Base-by-base conservation (phyloP, 2,329 filamentous ascomycete genomes). In the Fusarium newnesense region DNA sequence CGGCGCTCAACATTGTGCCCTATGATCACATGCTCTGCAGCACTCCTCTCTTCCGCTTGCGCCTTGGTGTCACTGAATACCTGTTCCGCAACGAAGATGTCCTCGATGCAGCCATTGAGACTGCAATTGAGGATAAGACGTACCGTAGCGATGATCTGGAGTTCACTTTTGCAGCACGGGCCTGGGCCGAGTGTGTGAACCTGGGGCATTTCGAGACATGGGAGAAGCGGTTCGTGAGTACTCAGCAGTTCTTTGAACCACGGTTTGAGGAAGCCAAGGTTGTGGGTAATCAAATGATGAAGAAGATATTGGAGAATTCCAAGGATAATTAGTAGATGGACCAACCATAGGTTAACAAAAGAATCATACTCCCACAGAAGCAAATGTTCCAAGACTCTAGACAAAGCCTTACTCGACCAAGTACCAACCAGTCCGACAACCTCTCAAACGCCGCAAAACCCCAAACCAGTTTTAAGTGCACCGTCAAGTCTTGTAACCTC, bases 11-110 rank as follows among this genome's bases (percentile, higher is more conserved):
- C 39, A 99, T 98, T 77, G 93, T 97, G 53, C 96, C 96, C 2
- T 99, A 99, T 82, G 96, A 99, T 83, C 97, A 99, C 85, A 99
- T 99, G 95, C 97, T 99, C 76, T 99, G 96, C 85, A 97, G 95
- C 60, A 99, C 96, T 43, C 96, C 96, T 85, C 90, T 98, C 52
- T 99, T 99, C 86, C 93, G 96, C 57, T 90, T 99, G 73, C 98
- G 96, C 90, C 89, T 99, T 39, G 96, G 96, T 64, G 97, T 98
- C n/a, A 96, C 95, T 2, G 96, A 99, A 84, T 96, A 97, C 80
- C 87, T 99, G 42, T 99, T 98, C 86, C 92, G 95, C 73, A 95
- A 95, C 78, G 87, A 90, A 24, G 89, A 89, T 6, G 86, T 97
- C 59, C 90, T 99, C 19, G 92, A 97, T 57, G 94, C 96, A 80